Base-by-base conservation (phyloP, 257 asterid species). In the Penstemon davidsonii region DNA sequence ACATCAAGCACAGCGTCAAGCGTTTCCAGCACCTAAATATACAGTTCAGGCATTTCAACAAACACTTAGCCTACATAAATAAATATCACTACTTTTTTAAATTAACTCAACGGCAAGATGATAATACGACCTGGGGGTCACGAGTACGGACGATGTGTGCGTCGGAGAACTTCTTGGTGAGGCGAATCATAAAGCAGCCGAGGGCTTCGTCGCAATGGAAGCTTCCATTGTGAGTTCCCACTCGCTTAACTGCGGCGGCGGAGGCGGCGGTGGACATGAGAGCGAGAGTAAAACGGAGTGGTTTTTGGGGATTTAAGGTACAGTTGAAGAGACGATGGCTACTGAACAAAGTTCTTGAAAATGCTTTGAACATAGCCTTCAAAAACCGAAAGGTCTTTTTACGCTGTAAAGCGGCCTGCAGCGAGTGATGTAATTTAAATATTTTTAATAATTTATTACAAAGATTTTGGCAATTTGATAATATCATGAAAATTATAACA, bases 141-240 rank as follows among this genome's bases (percentile, higher is more conserved):
- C 98, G 95, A 53, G 92, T 69, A 62, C 98, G 96, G 75, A 92
- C 84, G 73, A 92, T 73, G 56, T 78, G 85, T 68, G 96, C 98
- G 10, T 85, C 81, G 62, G 74, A 69, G 70, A 89, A 89, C 69
- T 77, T 85, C 12, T 80, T 66, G 3, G 96, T 86, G 67, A 87
- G 96, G 69, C 98, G 96, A 72, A 92, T 89, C 96, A 92, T 89
- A 78, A 87, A 92, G 88, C 98, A 89, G 60, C 96, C 98, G 9
- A 89, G 96, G 77, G 92, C 98, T 75, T 92, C 98, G 75, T 92
- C 98, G 68, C 98, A 92, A 81, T 89, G 96, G 81, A 92, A 89
- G 84, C 96, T 89, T n/a, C 98, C 96, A 59, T 89, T 80, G 85
- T 92, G 96, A 36, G 98, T 92, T 19, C 98, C 96, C 33, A 92